Conservation (phyloP, 1,284 basidiomycete species). For the Trichosporon sp. region DNA sequence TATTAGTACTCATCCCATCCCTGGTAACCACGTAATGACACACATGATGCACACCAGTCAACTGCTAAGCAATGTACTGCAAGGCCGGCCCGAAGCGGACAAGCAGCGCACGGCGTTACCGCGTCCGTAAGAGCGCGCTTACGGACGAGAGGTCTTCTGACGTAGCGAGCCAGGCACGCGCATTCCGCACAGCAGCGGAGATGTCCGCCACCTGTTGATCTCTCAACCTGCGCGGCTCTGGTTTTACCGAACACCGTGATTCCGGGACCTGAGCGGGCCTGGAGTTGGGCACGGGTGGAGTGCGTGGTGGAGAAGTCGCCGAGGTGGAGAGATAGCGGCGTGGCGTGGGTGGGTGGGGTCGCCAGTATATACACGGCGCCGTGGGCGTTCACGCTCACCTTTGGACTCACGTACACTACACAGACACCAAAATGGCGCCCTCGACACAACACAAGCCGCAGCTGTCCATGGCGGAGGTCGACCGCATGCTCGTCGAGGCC, state of each 20-base stretch:
- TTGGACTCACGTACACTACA: not conserved
- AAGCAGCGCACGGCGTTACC: not conserved
- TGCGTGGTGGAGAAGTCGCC: not conserved
- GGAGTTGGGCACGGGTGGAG: no score
- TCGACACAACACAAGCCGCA: not conserved
- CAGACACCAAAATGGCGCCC: not conserved
- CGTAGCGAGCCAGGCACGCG: not conserved
- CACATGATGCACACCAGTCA: not conserved
- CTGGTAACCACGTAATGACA: not conserved
- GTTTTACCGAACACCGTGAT: not conserved
- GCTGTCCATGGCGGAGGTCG: not conserved
- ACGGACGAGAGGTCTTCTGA: not conserved
- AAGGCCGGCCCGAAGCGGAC: not conserved
- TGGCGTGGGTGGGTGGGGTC: not conserved
- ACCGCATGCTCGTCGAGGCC: conserved; percentile 12
- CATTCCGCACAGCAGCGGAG: not conserved
- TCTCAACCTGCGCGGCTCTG: not conserved
- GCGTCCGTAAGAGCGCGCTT: not conserved
- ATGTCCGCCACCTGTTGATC: not conserved
- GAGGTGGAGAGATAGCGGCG: not conserved
- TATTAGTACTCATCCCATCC: no score
- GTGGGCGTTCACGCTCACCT: not conserved
- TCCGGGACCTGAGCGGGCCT: not conserved
- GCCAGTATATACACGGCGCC: not conserved
- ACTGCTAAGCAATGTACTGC: not conserved